Base-by-base conservation (phyloP, 2,329 filamentous ascomycete species). In the Calonectria pseudoturangicola region DNA sequence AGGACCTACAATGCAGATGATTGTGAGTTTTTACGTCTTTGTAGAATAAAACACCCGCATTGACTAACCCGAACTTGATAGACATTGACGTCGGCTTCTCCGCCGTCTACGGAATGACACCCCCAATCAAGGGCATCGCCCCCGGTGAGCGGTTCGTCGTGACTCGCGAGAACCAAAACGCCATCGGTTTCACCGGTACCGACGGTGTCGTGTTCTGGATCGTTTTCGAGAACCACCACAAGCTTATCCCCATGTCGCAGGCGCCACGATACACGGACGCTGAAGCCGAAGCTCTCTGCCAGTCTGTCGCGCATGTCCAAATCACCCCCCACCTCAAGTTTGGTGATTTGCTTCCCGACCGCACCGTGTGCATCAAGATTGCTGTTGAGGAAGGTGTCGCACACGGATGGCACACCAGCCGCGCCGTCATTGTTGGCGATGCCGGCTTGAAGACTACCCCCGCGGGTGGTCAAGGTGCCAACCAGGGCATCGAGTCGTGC, bases 301-400 rank as follows among this genome's bases (percentile, higher is more conserved):
- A 58, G 54, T 58, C 54, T 41, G 54, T 58, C n/a, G 54, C 54
- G 5, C 54, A 58, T 58, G 54, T 58, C 27, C 33, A 58, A 41
- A 58, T 58, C 54, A 58, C 54, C 33, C 54, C 54, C n/a, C 33
- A 58, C 33, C 54, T 58, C 54, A 58, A 41, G 54, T 58, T 58
- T 58, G 54, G 54, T 41, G 54, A 58, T 21, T 41, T 58, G 33
- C 54, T 58, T 27, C 54, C 54, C 54, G 54, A 58, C 21, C 54
- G 54, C 54, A 58, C 54, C 54, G 54, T 58, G n/a, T 58, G 54
- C 33, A 58, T 58, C 33, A 58, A 41, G 54, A 58, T 58, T 58
- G 12, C 33, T 10, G 54, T 58, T 33, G 54, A 58, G 54, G 54
- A 58, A 27, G 54, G 54, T 18, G 54, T 58, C 33, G 54, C 54